These are phyloP conservation scores for Solanum boliviense DNA, from an alignment of 257 asterid species.

Conservation along the genomic window DNA sequence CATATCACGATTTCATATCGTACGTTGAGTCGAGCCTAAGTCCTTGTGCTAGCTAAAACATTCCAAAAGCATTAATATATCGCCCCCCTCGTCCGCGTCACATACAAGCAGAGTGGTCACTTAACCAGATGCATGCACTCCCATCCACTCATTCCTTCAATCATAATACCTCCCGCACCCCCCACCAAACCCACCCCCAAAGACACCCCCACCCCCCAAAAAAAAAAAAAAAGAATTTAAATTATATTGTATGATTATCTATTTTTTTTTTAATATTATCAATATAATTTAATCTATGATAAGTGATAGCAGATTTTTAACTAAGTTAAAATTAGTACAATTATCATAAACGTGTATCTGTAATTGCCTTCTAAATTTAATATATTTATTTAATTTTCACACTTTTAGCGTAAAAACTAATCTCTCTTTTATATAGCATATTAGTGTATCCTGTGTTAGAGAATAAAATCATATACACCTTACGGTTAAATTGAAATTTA, in stretches of 20 bases:
- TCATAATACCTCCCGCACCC: conserved; percentile 3
- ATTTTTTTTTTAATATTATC: background rate
- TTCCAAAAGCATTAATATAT: conserved; percentile 32
- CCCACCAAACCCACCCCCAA: background rate
- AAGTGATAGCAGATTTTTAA: background rate
- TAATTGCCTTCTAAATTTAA: background rate
- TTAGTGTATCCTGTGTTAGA: background rate
- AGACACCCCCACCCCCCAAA: background rate
- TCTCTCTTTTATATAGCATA: background rate
- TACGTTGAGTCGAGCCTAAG: background rate
- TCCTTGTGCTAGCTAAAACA: conserved; percentile 12
- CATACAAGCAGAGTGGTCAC: conserved; percentile 10
- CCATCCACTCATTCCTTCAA: conserved; percentile 45
- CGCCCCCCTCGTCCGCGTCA: conserved; percentile 79
- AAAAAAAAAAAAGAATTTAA: background rate
- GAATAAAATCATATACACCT: background rate
- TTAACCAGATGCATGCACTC: conserved; percentile 21
- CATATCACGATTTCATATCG: background rate
- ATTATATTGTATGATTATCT: background rate
- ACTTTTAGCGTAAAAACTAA: background rate
- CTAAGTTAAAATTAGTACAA: background rate
- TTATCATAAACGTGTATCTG: background rate
- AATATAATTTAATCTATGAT: background rate
- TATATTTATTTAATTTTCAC: background rate
- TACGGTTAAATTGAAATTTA: background rate